Evolutionary conservation across 2,329 filamentous ascomycete genomes (phyloP).

Genomic region (Bimuria novae-zelandiae): DNA sequence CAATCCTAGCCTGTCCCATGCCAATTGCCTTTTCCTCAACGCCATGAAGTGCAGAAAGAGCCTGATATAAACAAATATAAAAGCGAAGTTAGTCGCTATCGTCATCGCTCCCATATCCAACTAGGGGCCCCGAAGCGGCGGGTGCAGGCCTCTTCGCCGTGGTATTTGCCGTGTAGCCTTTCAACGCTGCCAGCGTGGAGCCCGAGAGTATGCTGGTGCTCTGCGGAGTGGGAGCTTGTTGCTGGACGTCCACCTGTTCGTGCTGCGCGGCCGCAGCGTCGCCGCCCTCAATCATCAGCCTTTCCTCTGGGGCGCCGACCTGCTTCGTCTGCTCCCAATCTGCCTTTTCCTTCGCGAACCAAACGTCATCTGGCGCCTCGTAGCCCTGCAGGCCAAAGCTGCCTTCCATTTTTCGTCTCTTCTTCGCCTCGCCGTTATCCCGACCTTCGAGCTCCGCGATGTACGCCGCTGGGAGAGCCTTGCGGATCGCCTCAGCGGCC

Average conservation of each 20-base stretch:
- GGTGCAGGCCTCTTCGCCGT: slow-evolving; percentile 58
- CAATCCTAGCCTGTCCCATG: not conserved
- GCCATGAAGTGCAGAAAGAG: not conserved
- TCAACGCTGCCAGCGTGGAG: slow-evolving; percentile 79
- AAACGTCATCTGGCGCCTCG: slow-evolving; percentile 90
- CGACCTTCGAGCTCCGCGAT: slow-evolving; percentile 92
- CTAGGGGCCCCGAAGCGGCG: slow-evolving; percentile 70
- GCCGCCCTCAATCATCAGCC: slow-evolving; percentile 52
- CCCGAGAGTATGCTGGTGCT: slow-evolving; percentile 75
- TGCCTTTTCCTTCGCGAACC: slow-evolving; percentile 79
- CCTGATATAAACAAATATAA: not conserved
- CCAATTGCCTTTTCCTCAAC: not conserved
- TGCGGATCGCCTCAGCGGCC: slow-evolving; percentile 88
- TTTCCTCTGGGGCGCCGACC: slow-evolving; percentile 61
- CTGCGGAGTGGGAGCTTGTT: slow-evolving; percentile 17
- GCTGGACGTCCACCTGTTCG: slow-evolving; percentile 17
- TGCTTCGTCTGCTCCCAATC: slow-evolving; percentile 69
- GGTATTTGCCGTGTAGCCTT: slow-evolving; percentile 55
- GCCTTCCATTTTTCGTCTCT: slow-evolving; percentile 84
- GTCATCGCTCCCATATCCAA: slow-evolving; percentile 88
- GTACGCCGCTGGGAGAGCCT: slow-evolving; percentile 85
- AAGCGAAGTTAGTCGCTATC: slow-evolving; percentile 62
- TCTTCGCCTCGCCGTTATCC: slow-evolving; percentile 77
- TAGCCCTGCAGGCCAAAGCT: slow-evolving; percentile 89
- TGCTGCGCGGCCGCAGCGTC: slow-evolving; percentile 46